A percentile compares a stretch with the other conserved stretches of the same genome.
Conservation (phyloP, 2,329 filamentous ascomycete genomes). For the Ilyonectria robusta region DNA sequence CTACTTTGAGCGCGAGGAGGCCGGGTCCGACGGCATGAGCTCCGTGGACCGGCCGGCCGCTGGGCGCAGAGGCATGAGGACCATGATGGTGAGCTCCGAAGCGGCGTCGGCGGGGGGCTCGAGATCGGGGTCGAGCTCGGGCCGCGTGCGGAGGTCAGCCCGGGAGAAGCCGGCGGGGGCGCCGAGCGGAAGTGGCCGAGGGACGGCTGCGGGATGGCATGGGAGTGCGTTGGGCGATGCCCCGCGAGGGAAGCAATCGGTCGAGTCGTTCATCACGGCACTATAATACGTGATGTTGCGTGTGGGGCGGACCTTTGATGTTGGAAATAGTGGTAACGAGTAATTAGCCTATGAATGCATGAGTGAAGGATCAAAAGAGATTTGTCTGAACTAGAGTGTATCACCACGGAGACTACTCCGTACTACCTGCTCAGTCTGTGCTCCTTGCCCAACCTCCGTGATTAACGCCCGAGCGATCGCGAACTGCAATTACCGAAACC, state of each 20-base stretch:
- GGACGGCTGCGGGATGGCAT: conserved; percentile 7
- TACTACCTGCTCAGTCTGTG: not conserved
- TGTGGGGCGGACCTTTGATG: not conserved
- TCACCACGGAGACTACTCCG: not conserved
- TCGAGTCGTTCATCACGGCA: conserved; percentile 26
- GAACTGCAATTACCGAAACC: not conserved
- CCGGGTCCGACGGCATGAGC: conserved; percentile 13
- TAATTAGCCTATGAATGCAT: conserved; percentile 25
- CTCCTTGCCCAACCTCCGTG: not conserved
- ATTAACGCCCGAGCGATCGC: not conserved
- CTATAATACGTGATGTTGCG: not conserved
- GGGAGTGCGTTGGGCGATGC: conserved; percentile 2
- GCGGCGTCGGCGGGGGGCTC: conserved; percentile 8
- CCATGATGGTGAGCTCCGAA: conserved; percentile 17
- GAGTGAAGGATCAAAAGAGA: conserved; percentile 9
- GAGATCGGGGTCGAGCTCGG: conserved; percentile 17
- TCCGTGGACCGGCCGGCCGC: not conserved
- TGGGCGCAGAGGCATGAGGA: conserved; percentile 10
- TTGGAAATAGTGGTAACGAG: conserved; percentile 6
- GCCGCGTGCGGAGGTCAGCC: not conserved
- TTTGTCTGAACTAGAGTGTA: not conserved
- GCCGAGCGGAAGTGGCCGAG: not conserved
- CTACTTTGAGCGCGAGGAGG: conserved; percentile 18
- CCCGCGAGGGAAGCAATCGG: conserved; percentile 13
- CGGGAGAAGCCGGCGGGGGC: not conserved